Base-by-base conservation (phyloP, 306 rosid species). In the Purshia tridentata region DNA sequence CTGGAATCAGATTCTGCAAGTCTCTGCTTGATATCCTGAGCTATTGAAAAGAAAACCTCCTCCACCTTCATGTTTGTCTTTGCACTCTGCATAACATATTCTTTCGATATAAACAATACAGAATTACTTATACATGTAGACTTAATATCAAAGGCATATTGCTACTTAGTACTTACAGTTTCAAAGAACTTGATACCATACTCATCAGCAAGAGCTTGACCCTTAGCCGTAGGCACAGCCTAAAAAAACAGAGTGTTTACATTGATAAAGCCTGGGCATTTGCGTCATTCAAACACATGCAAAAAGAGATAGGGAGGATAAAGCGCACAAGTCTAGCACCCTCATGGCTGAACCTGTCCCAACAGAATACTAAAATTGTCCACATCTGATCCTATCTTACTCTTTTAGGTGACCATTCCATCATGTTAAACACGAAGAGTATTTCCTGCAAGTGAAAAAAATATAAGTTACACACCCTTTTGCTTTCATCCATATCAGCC, bases 201-300 rank as follows among this genome's bases (percentile, higher is more conserved):
- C 85, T 91, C 97, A 77, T 91, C 97, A 64, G 97, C 97, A 84
- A 91, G 97, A 37, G 97, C 97, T 84, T 91, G 97, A 56, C 97
- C 97, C 80, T 79, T 88, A 52, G 97, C 77, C 46, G 97, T 85
- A 42, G 97, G 97, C 68, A 89, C 92, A 71, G 90, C 95, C 95
- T 91, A 77, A 9, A 40, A 72, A 29, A 70, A 81, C 68, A 77
- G 69, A 49, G 20, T 41, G 73, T 18, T 29, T 29, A 19, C 50
- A 18, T 40, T 67, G 6, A 6, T 48, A 62, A 18, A 72, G 49
- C 72, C 44, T 18, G 18, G 29, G 22, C 8, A 57, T 46, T 65
- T 46, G 66, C 29, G 1, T 14, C 37, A 58, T 9, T 46, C 47
- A 48, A 8, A 23, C 23, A 51, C 48, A 48, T 20, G 63, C 56